Evolutionary conservation across 75 land plant genomes (phyloP), one percentile per base, ranked within the genome.

Genomic region (Larix kaempferi): DNA sequence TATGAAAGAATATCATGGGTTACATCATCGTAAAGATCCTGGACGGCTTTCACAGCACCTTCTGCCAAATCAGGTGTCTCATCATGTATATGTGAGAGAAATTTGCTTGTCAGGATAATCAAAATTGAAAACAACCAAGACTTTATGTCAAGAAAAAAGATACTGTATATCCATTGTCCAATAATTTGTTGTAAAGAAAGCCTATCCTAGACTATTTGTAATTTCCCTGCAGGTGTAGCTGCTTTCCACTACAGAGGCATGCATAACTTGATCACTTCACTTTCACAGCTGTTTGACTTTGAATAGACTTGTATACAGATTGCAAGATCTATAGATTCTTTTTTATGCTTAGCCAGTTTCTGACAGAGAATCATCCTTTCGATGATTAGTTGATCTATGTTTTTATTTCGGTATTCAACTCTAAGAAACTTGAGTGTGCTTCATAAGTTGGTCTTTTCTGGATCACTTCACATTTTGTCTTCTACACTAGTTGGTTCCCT

Each of bases 11-110:
- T 78, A 78, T 94, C 99, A 78, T 80, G 86, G 22, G 77, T 93
- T 76, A 96, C 83, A 60, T 85, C 95, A 73, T 94, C 95, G 82
- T 96, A 92, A 44, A 96, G 88, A 83, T 92, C 93, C 56, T 81
- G 86, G 55, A 96, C 83, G 61, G 93, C 94, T 80, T 88, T 86
- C 21, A 89, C 84, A 55, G 90, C 98, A n/a, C 91, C 91, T 25
- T 78, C 84, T 76, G 61, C 77, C 44, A 77, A 78, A 59, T 88
- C 96, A 3, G 87, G 84, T 16, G 87, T 78, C 80, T 89, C 88
- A 6, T 78, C 80, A 71, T 83, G 80, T 80, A 85, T 89, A 91
- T 94, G 82, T 64, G 41, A 41, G 17, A 17, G 17, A 60, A 60
- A 5, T 21, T 10, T 49, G 12, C 54, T 49, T 49, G 54, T 49